Base-by-base conservation (phyloP, 305 asterid genomes). In the Solanum aculeatissimum region DNA sequence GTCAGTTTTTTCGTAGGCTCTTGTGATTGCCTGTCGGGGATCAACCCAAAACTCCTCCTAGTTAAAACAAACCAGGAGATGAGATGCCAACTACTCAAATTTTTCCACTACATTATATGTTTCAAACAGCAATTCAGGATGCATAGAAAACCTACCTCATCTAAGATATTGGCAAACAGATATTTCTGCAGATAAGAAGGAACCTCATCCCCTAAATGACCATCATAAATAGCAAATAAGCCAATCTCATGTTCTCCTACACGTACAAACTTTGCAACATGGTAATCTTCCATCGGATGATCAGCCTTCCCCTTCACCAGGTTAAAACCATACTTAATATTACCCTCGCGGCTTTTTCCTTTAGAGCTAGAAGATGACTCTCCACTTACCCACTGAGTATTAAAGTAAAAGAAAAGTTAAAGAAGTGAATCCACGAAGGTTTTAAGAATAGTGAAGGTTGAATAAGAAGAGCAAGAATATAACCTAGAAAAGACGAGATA, bases 221-320 rank as follows among this genome's bases (percentile, higher is more conserved):
- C 92, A 80, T 90, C 92, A 83, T 81, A 90, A n/a, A 90, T 88
- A 16, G 92, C 92, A 66, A 88, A 90, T 14, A 90, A 85, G 66
- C 92, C 92, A 38, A 90, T 85, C 88, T 90, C 92, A 5, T 87
- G 91, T 23, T 69, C 89, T 14, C 87, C 88, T 7, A 78, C 38
- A 68, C 45, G 78, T 16, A 81, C 83, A 78, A 88, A 86, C 66
- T 85, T 85, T 11, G 92, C 91, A 0, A 90, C 92, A 82, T 86
- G 88, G 86, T 86, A 88, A 84, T 90, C 92, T 78, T 90, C 92
- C 91, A 90, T 90, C 9, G 84, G 87, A 87, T 90, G 92, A 80
- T 18, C 72, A 65, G 90, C 87, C 75, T 85, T 85, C 23, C 92
- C 92, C 81, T 90, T 86, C 78, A 84, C 89, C 25, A 88, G 86